Evolutionary conservation across 768 basidiomycete genomes (phyloP).

Genomic region (Cyclocybe cylindracea): DNA sequence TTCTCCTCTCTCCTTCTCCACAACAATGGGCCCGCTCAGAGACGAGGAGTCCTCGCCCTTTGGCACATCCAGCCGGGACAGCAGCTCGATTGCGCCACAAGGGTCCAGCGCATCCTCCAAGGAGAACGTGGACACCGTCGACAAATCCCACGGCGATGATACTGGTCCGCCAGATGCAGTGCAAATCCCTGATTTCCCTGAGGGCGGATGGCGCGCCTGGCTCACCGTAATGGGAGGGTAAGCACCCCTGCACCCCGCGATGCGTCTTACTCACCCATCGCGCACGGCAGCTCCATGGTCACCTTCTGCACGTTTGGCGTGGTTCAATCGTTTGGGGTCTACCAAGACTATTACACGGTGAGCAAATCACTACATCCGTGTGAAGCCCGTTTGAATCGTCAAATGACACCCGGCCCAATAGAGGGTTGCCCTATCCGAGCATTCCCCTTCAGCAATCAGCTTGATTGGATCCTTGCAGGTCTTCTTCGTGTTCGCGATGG

Average conservation of each 20-base stretch:
- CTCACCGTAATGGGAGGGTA: slow-evolving; percentile 48
- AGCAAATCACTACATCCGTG: slow-evolving; percentile 4
- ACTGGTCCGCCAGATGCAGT: slow-evolving; percentile 6
- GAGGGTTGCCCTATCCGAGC: slow-evolving; percentile 37
- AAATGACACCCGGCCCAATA: slow-evolving; percentile 7
- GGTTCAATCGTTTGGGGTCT: slow-evolving; percentile 52
- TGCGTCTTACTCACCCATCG: slow-evolving; percentile 1
- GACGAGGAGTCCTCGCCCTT: slow-evolving; percentile 5
- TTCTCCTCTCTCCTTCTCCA: slow-evolving; percentile 8
- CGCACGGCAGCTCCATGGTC: slow-evolving; percentile 34
- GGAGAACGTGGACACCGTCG: background rate
- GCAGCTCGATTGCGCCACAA: slow-evolving; percentile 10
- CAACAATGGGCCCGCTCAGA: no score
- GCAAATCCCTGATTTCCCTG: slow-evolving; percentile 32
- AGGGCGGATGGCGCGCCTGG: slow-evolving; percentile 48
- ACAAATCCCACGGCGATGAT: background rate
- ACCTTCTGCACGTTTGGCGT: slow-evolving; percentile 51
- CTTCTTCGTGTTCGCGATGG: slow-evolving; percentile 47
- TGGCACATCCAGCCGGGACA: slow-evolving; percentile 20
- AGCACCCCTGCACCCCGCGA: slow-evolving; percentile 12
- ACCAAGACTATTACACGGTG: slow-evolving; percentile 53
- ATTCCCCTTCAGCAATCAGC: slow-evolving; percentile 43
- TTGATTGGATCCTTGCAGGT: slow-evolving; percentile 55
- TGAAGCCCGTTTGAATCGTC: no score
- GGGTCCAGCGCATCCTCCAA: background rate